These are phyloP conservation scores for Sporothrix schenckii DNA, from an alignment of 2,329 filamentous ascomycete genomes.

Conservation along the genomic window DNA sequence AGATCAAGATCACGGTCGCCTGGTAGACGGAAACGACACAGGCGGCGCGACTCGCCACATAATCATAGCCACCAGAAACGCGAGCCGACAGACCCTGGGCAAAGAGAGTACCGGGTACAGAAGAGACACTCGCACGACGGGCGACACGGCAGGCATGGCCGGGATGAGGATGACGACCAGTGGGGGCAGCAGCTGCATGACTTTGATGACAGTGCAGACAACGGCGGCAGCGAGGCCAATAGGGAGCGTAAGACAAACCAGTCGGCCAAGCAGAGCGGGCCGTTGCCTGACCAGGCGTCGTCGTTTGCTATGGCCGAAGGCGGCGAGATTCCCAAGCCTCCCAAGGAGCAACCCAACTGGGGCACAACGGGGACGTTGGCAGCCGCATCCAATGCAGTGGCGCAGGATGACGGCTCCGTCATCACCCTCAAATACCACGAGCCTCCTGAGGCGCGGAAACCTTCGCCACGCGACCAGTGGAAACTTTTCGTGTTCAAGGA, in stretches of 20 bases:
- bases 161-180: background rate
- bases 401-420: conserved; percentile 70
- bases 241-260: background rate
- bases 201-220: background rate
- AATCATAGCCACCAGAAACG: background rate
- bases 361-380: conserved; percentile 78
- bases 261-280: conserved; percentile 48
- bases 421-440: conserved; percentile 95
- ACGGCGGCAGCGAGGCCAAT: background rate
- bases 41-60: conserved; percentile 19
- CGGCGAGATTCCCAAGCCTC: conserved; percentile 48
- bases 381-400: conserved; percentile 77
- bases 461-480: conserved; percentile 77
- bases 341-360: conserved; percentile 89
- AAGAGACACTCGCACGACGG: conserved; percentile 18
- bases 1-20: conserved; percentile 30
- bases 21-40: background rate
- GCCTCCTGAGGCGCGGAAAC: conserved; percentile 87
- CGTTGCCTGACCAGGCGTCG: conserved; percentile 62
- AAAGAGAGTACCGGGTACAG: background rate
- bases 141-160: background rate
- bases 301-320: conserved; percentile 59
- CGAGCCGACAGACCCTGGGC: background rate
- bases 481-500: conserved; percentile 93
- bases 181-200: background rate